Conservation (phyloP, 2,329 filamentous ascomycete species). For the Penicillium sp. region DNA sequence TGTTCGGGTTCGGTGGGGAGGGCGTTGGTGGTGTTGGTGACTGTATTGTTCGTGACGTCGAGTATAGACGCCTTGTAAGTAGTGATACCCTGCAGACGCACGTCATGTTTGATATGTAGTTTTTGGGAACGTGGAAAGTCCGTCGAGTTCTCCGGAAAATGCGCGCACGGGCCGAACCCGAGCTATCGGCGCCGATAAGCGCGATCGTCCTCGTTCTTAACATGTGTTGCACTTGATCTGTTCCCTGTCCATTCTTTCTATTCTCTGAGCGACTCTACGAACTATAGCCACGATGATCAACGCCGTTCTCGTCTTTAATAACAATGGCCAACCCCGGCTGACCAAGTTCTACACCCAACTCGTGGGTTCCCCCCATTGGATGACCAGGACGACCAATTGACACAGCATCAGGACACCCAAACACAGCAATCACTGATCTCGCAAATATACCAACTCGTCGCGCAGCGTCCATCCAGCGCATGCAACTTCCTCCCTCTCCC, state of each 20-base stretch:
- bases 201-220: not conserved
- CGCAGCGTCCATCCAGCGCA: constrained; percentile 81
- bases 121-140: not conserved
- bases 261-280: not conserved
- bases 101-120: not conserved
- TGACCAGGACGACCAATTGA: constrained; percentile 4
- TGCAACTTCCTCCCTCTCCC: constrained; percentile 92
- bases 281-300: constrained; percentile 73
- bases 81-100: constrained; percentile 4
- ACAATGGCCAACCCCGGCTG: constrained; percentile 89
- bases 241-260: not conserved
- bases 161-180: constrained; percentile 15
- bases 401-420: constrained; percentile 70
- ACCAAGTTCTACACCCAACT: constrained; percentile 99
- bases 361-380: constrained; percentile 46
- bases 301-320: constrained; percentile 97
- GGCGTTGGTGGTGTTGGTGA: constrained; percentile 2
- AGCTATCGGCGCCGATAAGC: constrained; percentile 14
- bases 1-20: constrained; percentile 20
- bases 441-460: constrained; percentile 94
- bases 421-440: constrained; percentile 95
- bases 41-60: constrained; percentile 3
- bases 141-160: constrained; percentile 20
- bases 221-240: not conserved
- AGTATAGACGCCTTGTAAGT: constrained; percentile 12